Base-by-base conservation (phyloP, 2,329 filamentous ascomycete species). In the Pestalotiopsis sp. region DNA sequence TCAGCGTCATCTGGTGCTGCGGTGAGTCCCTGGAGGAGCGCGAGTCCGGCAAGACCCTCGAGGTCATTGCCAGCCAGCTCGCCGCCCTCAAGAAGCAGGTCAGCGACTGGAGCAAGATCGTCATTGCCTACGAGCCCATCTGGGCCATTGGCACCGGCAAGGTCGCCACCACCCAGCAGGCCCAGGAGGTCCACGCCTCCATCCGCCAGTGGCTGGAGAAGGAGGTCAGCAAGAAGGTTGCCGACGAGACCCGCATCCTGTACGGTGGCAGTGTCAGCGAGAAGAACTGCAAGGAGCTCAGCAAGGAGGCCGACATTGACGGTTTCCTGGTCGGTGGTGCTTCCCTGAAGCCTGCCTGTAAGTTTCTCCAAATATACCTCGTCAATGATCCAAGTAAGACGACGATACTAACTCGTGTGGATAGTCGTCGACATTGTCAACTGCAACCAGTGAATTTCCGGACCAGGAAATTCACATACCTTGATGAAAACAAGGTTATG, bases 41-140 rank as follows among this genome's bases (percentile, higher is more conserved):
- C 75, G 95, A 98, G 87, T 87, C 88, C 72, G 87, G 88, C 81
- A 91, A 93, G 87, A 98, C 95, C 73, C 92, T 97, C 78, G 90
- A 93, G 64, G 92, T 96, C 72, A 92, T 97, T 77, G 96, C 92
- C 76, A 85, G 84, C 74, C 96, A 99, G 87, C 89, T 99, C 76
- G 88, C 90, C 72, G 94, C 94, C 73, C 93, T 95, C 73, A 91
- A 94, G 81, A 82, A 85, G 77, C 87, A 92, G 86, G 85, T 93
- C 79, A 85, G 89, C 77, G 93, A 97, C 85, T 99, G 96, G 96
- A 89, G 86, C 78, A 96, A 96, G 87, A 89, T 99, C 73, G 96
- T 99, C 80, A 89, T 99, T 78, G 96, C 96, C 78, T 99, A 99
- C 84, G 96, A 99, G 89, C 96, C 96, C 78, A 97, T 99, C 87